Conservation (phyloP, 768 basidiomycete genomes). For the Tephrocybe rancida region DNA sequence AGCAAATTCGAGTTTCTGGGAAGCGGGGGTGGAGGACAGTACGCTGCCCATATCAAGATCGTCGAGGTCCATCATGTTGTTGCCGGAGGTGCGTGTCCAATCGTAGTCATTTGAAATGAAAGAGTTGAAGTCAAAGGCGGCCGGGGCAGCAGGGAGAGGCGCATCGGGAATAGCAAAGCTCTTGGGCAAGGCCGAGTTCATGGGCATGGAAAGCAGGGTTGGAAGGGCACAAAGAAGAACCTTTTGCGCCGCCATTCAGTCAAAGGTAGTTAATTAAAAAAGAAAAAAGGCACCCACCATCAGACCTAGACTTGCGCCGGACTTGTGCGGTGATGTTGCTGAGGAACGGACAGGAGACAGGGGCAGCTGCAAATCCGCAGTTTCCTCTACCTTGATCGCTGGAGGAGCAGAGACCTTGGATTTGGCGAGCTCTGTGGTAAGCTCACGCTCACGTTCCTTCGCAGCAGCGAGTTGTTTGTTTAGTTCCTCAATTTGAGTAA, state of each 20-base stretch:
- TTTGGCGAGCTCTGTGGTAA: constrained; percentile 61
- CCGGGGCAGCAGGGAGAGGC: constrained; percentile 44
- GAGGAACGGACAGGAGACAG: constrained; percentile 42
- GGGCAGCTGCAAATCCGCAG: constrained; percentile 51
- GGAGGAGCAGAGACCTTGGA: constrained; percentile 24
- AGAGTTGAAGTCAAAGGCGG: constrained; percentile 49
- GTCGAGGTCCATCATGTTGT: constrained; percentile 51
- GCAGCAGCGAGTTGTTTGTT: constrained; percentile 64
- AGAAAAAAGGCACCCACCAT: constrained; percentile 54
- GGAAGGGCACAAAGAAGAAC: constrained; percentile 80
- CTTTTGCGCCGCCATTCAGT: constrained; percentile 40
- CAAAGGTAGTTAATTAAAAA: constrained; percentile 9
- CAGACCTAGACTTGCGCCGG: constrained; percentile 67
- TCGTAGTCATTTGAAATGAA: constrained; percentile 56
- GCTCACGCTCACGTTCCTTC: constrained; percentile 66
- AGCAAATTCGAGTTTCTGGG: constrained; percentile 60
- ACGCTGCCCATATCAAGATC: constrained; percentile 36
- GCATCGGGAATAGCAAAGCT: constrained; percentile 55
- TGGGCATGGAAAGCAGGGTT: constrained; percentile 68
- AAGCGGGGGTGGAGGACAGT: constrained; percentile 31
- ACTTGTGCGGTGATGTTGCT: constrained; percentile 51
- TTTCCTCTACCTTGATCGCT: constrained; percentile 66
- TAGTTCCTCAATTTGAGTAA: constrained; percentile 68
- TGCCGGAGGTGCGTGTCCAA: constrained; percentile 45
- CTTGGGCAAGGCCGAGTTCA: constrained; percentile 55